Percentiles rank a stretch among this genome's conserved stretches.
phyloP scores from a whole-genome alignment of 2,329 filamentous ascomycete genomes.

The Alternaria panax region DNA sequence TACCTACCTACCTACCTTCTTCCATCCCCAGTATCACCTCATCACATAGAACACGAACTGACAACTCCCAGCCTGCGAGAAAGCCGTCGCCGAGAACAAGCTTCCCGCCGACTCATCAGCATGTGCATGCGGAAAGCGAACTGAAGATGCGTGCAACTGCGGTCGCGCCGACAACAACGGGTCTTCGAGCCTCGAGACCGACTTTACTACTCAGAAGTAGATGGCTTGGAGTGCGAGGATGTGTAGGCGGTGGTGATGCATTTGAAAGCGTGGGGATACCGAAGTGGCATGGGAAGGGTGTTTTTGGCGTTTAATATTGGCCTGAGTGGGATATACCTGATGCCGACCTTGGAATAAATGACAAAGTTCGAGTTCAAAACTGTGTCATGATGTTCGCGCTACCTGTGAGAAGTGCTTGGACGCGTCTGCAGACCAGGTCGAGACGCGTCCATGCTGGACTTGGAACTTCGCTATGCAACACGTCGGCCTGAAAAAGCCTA shows the following conservation, averaged over 20 bases:
- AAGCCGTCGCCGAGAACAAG: slow-evolving; percentile 77
- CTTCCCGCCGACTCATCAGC: slow-evolving; percentile 64
- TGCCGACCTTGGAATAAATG: background rate
- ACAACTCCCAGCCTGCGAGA: slow-evolving; percentile 67
- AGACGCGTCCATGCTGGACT: background rate
- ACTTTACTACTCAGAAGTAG: slow-evolving; percentile 78
- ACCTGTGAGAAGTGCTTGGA: background rate
- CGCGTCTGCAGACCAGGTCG: background rate
- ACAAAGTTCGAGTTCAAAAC: background rate
- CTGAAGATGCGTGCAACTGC: slow-evolving; percentile 75
- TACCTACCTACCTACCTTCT: too few species aligned
- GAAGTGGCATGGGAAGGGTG: slow-evolving; percentile 17
- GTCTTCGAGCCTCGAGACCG: slow-evolving; percentile 73
- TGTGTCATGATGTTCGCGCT: background rate
- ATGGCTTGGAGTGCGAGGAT: background rate
- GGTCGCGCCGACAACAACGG: slow-evolving; percentile 72
- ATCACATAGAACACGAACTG: slow-evolving; percentile 6
- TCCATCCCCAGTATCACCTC: background rate
- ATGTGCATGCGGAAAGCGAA: slow-evolving; percentile 80
- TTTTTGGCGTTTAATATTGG: slow-evolving; percentile 14
- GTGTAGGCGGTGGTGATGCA: background rate
- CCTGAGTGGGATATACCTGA: background rate
- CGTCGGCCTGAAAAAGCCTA: background rate
- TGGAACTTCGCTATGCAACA: too few species aligned
- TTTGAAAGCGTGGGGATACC: slow-evolving; percentile 2